Conservation (phyloP, 179 eudicot species). For the Beta lomatogona region DNA sequence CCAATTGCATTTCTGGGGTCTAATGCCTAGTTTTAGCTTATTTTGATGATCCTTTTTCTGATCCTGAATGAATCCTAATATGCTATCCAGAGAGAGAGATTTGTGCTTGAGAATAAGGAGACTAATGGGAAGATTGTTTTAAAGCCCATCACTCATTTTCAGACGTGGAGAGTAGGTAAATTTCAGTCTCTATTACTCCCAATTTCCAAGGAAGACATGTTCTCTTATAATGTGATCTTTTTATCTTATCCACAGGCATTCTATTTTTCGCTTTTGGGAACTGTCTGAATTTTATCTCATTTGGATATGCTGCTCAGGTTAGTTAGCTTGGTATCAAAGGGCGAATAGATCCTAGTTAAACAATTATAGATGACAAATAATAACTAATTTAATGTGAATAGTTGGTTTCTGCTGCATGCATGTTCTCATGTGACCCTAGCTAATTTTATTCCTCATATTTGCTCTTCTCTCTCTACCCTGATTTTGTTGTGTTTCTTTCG, state of each 20-base stretch:
- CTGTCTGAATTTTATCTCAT: constrained; percentile 90
- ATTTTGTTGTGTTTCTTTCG: neutral
- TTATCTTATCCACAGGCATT: constrained; percentile 59
- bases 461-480: neutral
- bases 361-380: neutral
- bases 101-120: constrained; percentile 53
- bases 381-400: neutral
- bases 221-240: constrained; percentile 7
- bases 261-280: constrained; percentile 87
- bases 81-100: constrained; percentile 73
- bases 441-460: neutral
- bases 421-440: neutral
- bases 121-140: constrained; percentile 58
- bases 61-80: constrained; percentile 29
- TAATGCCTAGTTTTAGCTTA: neutral
- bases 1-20: neutral
- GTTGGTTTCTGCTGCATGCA: neutral
- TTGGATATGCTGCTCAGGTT: constrained; percentile 99
- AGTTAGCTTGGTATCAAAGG: constrained; percentile 24
- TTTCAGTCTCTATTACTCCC: constrained; percentile 19
- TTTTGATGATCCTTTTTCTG: neutral
- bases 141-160: constrained; percentile 86
- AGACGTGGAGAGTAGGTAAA: constrained; percentile 94
- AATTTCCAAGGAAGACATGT: constrained; percentile 2
- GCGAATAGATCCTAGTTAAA: neutral